Evolutionary conservation across 1,284 basidiomycete species (phyloP).

Genomic region (Inonotus hispidus): DNA sequence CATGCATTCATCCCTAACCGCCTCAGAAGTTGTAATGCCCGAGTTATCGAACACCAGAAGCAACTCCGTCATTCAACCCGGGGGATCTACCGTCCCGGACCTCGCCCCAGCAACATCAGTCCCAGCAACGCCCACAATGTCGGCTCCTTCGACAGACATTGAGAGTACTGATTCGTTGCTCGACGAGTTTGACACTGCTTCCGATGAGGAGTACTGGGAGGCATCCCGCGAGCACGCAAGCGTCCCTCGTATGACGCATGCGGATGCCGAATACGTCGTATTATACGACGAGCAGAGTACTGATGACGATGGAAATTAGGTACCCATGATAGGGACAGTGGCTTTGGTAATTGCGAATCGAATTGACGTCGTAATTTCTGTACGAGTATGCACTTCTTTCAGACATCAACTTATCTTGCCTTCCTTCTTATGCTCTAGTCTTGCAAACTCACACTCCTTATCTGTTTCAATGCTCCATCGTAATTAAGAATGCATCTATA

Average conservation of each 20-base stretch:
- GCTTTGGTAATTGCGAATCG: neutral
- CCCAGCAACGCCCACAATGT: slow-evolving; percentile 25
- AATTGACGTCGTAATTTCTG: neutral
- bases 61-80: slow-evolving; percentile 19
- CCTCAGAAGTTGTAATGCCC: slow-evolving; percentile 70
- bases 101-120: slow-evolving; percentile 22
- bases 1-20: slow-evolving; percentile 43
- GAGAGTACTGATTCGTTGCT: slow-evolving; percentile 15
- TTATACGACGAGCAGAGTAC: slow-evolving; percentile 49
- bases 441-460: neutral
- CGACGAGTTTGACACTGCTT: slow-evolving; percentile 44
- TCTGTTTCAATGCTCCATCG: neutral
- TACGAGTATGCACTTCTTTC: neutral
- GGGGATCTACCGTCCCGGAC: slow-evolving; percentile 3
- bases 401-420: neutral
- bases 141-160: slow-evolving; percentile 37
- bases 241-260: slow-evolving; percentile 25
- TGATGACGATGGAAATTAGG: slow-evolving; percentile 6
- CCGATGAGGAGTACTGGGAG: slow-evolving; percentile 50
- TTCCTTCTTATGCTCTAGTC: neutral
- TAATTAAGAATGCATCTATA: neutral
- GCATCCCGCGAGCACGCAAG: slow-evolving; percentile 47
- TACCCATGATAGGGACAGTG: neutral
- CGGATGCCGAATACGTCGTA: slow-evolving; percentile 56
- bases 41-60: slow-evolving; percentile 28